phyloP scores from a whole-genome alignment of 257 asterid genomes.

The Mitragyna speciosa region DNA sequence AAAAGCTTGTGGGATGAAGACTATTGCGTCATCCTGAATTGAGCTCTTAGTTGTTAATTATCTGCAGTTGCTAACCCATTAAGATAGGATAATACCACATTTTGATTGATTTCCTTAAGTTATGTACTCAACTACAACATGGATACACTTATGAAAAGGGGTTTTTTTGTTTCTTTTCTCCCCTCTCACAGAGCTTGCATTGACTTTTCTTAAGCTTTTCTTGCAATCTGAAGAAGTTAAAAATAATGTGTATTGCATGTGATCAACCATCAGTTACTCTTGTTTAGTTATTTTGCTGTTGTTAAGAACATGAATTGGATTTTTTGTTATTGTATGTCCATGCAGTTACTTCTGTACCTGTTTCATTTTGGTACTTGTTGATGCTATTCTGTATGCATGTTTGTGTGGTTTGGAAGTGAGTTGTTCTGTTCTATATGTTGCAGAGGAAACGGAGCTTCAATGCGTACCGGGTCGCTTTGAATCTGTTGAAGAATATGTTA shows the following conservation, averaged over 20 bases:
- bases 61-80: slow-evolving; percentile 13
- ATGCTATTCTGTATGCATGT: neutral
- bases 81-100: neutral
- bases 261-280: neutral
- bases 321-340: too few species aligned
- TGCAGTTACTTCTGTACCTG: neutral
- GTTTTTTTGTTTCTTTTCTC: too few species aligned
- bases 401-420: slow-evolving; percentile 1
- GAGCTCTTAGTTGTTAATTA: slow-evolving; percentile 16
- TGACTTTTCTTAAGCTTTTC: neutral
- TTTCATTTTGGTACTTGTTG: neutral
- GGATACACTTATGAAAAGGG: neutral
- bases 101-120: neutral
- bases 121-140: neutral
- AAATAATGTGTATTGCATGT: neutral
- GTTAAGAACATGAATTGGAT: neutral
- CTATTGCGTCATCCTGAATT: slow-evolving; percentile 30
- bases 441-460: slow-evolving; percentile 97
- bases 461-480: slow-evolving; percentile 89
- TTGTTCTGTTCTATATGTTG: slow-evolving; percentile 17
- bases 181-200: too few species aligned
- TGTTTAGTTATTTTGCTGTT: neutral
- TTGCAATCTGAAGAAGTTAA: slow-evolving; percentile 1
- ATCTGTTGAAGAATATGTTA: slow-evolving; percentile 86
- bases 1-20: slow-evolving; percentile 40